These are phyloP conservation scores for Penicillium flavigenum DNA, from an alignment of 495 filamentous ascomycete species.

Conservation along the genomic window DNA sequence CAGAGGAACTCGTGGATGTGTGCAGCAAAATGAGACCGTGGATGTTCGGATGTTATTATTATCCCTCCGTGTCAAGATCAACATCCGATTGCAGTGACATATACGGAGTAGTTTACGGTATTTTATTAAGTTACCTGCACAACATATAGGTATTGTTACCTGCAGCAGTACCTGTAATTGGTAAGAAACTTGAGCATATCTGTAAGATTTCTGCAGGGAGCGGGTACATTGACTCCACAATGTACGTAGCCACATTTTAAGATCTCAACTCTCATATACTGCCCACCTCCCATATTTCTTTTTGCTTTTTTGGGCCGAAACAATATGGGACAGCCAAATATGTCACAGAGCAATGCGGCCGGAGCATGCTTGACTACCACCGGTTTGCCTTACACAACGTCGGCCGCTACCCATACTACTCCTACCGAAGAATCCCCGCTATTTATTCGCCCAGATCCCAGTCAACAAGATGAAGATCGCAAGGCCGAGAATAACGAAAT, in stretches of 20 bases:
- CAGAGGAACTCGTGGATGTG: not conserved
- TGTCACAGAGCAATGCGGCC: not conserved
- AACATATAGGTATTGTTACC: not conserved
- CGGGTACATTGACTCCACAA: conserved; percentile 1
- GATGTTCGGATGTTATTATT: not conserved
- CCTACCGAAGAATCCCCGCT: conserved; percentile 3
- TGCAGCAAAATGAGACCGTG: not conserved
- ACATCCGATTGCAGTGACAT: not conserved
- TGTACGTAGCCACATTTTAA: conserved; percentile 3
- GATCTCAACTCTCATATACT: not conserved
- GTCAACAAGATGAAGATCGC: conserved; percentile 2
- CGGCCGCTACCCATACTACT: not conserved
- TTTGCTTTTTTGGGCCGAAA: not conserved
- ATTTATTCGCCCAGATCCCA: not conserved
- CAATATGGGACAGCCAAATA: not conserved
- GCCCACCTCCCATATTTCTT: not conserved
- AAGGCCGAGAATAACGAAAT: conserved; percentile 7
- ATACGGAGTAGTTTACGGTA: not conserved
- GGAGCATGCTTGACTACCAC: not conserved
- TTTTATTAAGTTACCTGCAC: not conserved
- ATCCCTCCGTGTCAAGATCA: not conserved
- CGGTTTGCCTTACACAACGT: not conserved
- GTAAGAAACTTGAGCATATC: not conserved
- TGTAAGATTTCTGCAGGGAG: conserved; percentile 4
- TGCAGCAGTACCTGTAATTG: not conserved